Percentiles rank a stretch among this genome's conserved stretches.
phyloP scores from a whole-genome alignment of 768 basidiomycete species.

The Mycena belliarum region DNA sequence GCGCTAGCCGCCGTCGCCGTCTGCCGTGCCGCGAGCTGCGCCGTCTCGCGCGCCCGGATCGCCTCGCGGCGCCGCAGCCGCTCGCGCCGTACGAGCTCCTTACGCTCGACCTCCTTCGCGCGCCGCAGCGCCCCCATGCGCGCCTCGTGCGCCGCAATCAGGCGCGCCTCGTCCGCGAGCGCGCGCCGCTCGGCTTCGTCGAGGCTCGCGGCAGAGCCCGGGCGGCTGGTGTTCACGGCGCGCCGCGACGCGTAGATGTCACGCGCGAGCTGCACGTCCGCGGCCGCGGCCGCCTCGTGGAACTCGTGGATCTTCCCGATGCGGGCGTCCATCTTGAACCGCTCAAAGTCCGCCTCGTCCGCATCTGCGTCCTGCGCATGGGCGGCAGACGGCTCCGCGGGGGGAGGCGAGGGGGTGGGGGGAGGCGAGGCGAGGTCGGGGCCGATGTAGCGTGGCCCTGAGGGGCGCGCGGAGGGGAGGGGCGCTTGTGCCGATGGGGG shows the following conservation, averaged over 20 bases:
- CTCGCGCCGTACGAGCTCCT: slow-evolving; percentile 41
- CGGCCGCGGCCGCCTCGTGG: slow-evolving; percentile 45
- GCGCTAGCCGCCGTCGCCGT: neutral
- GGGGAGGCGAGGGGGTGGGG: no score
- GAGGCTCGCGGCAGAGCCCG: slow-evolving; percentile 34
- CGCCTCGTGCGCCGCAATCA: slow-evolving; percentile 40
- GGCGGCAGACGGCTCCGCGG: no score
- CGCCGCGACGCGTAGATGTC: slow-evolving; percentile 40
- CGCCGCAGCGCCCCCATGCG: slow-evolving; percentile 41
- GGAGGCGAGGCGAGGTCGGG: slow-evolving; percentile 25
- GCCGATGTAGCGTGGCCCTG: slow-evolving; percentile 25
- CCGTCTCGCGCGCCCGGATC: slow-evolving; percentile 24
- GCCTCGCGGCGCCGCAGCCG: slow-evolving; percentile 37
- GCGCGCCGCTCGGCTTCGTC: slow-evolving; percentile 23
- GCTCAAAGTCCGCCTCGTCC: slow-evolving; percentile 17
- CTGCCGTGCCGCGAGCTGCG: no score
- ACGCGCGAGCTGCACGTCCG: slow-evolving; percentile 41
- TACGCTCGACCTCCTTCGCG: slow-evolving; percentile 51
- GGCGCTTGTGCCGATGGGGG: no score
- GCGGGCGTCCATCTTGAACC: slow-evolving; percentile 46
- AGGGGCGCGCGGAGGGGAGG: neutral
- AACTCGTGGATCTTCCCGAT: slow-evolving; percentile 52
- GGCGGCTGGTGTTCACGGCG: no score
- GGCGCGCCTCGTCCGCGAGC: slow-evolving; percentile 6
- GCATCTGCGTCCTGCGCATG: no score